Percentiles rank a stretch among this genome's conserved stretches.
phyloP scores from a whole-genome alignment of 1,284 basidiomycete species.

The Ganoderma resinaceum region DNA sequence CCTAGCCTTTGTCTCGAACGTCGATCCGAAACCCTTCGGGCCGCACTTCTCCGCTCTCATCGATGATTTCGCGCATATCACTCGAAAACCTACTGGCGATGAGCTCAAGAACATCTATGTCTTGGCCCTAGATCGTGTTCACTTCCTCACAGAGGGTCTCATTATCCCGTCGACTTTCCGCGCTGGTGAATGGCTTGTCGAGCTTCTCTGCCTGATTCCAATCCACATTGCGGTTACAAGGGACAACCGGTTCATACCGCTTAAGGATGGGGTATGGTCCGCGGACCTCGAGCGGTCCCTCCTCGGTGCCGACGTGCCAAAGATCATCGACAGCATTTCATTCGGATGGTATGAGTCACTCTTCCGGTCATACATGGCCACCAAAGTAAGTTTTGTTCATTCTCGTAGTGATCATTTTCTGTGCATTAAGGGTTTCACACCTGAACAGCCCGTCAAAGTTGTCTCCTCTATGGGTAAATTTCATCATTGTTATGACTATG shows the following conservation, averaged over 20 bases:
- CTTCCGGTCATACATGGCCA: constrained; percentile 66
- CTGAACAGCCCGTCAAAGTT: constrained; percentile 61
- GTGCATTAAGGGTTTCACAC: constrained; percentile 6
- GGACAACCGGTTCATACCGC: constrained; percentile 65
- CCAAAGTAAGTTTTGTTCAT: constrained; percentile 49
- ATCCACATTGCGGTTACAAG: constrained; percentile 66
- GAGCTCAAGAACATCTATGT: constrained; percentile 47
- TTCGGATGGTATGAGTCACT: constrained; percentile 74
- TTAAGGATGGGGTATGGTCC: constrained; percentile 64
- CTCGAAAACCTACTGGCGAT: constrained; percentile 58
- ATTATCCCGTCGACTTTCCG: constrained; percentile 39
- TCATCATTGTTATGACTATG: no score
- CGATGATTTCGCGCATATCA: constrained; percentile 51
- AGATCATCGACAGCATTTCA: constrained; percentile 60
- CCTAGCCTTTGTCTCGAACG: constrained; percentile 59
- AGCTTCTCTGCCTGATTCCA: constrained; percentile 67
- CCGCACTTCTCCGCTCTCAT: constrained; percentile 56
- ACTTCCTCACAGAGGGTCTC: not conserved
- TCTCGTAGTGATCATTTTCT: not conserved
- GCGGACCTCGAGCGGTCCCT: constrained; percentile 56
- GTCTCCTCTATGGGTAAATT: constrained; percentile 67
- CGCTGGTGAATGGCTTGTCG: constrained; percentile 69
- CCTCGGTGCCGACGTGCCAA: constrained; percentile 63
- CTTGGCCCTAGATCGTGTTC: constrained; percentile 39
- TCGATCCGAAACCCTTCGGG: constrained; percentile 43